phyloP scores from a whole-genome alignment of 805 yeast genomes.

The Scheffersomyces ergatensis region DNA sequence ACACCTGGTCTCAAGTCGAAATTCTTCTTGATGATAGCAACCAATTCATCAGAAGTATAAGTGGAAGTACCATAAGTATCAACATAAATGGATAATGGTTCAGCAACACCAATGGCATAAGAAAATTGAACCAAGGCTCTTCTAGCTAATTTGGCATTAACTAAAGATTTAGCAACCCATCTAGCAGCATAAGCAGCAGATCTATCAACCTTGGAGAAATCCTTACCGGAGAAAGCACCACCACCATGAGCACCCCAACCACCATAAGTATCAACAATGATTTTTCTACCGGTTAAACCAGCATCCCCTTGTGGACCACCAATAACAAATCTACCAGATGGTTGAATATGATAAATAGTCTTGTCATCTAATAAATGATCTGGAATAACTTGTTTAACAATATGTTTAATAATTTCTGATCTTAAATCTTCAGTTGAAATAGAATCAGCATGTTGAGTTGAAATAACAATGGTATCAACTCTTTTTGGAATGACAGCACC shows the following conservation, averaged over 20 bases:
- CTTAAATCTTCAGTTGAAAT: conserved; percentile 93
- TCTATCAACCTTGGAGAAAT: conserved; percentile 99
- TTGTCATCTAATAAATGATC: conserved; percentile 86
- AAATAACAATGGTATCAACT: conserved; percentile 96
- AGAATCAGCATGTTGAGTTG: conserved; percentile 97
- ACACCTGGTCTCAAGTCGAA: conserved; percentile 99
- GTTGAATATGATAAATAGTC: conserved; percentile 97
- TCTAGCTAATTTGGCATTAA: conserved; percentile 90
- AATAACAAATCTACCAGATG: conserved; percentile 98
- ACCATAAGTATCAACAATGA: conserved; percentile 99
- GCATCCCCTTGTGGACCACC: conserved; percentile 99
- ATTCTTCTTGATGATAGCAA: conserved; percentile 86
- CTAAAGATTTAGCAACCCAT: conserved; percentile 99
- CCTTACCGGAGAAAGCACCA: conserved; percentile 99
- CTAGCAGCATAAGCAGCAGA: conserved; percentile 99
- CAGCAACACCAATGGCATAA: conserved; percentile 99
- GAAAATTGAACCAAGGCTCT: conserved; percentile 98
- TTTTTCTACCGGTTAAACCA: conserved; percentile 99
- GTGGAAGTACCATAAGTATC: conserved; percentile 98
- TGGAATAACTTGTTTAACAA: conserved; percentile 91
- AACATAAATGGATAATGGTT: conserved; percentile 95
- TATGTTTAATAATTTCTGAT: conserved; percentile 69
- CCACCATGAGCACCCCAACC: conserved; percentile 99
- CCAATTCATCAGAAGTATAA: conserved; percentile 85
- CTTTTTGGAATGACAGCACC: conserved; percentile 96